Base-by-base conservation (phyloP, 371 early-diverging fungal species). In the Syncephalis fuscata region DNA sequence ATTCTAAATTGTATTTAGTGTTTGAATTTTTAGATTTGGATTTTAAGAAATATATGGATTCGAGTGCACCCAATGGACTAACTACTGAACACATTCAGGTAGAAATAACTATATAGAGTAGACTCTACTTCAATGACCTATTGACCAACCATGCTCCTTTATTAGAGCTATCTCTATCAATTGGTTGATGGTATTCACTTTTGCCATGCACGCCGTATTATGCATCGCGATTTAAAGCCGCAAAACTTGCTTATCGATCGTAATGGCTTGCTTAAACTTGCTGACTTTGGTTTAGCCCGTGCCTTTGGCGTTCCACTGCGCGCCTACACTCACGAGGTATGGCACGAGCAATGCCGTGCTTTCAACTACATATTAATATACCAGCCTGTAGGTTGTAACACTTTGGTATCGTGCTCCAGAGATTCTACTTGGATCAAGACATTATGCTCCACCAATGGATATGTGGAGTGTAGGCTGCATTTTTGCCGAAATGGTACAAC, bases 391-490 rank as follows among this genome's bases (percentile, higher is more conserved):
- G 32, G 91, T 99, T 4, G 92, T 99, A 19, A 99, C 99, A 9
- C 68, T 92, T 20, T 93, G 94, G 94, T 98, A 99, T 61, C 75
- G 98, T 46, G 73, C 97, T 5, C 99, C 99, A 5, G 99, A 99
- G 64, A 83, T 98, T 43, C 63, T 99, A 37, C 66, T 94, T 53
- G 98, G 97, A 2, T 70, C 75, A 14, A 77, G 75, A 44, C 80
- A 86, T 53, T 99, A 99, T 63, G 77, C 85, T 4, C 88, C 82
- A 8, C 83, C 82, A 3, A 80, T 98, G 40, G 99, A 99, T 65
- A 91, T 98, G 70, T 99, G 99, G 99, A 83, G 85, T 53, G 74
- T 95, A 23, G 99, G 98, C 0, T 92, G 92, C 61, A 92, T 99
- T 50, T 85, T 95, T 66, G 93, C 92, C 19, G 99, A 99, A 65